Evolutionary conservation across 176 grass and related monocot genomes (phyloP), one percentile per base, ranked within the genome.

Genomic region (Aegilops umbellulata): DNA sequence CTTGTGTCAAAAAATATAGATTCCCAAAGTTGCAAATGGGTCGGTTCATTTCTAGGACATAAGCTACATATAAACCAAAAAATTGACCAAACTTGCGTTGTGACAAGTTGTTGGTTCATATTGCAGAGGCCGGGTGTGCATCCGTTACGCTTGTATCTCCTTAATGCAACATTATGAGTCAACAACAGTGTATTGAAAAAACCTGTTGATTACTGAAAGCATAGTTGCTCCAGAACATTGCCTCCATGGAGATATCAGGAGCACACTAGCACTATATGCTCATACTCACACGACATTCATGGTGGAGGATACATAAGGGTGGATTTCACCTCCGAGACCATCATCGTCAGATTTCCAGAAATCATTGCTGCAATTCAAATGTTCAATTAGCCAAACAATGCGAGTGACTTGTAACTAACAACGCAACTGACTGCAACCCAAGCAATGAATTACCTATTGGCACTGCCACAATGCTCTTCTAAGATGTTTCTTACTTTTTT

Each of bases 401-500:
- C 25, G 69, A 46, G 23, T 12, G 15, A 46, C n/a, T 27, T 27
- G 41, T 42, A 12, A 42, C 41, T 42, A 74, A 74, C 1, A 8
- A 73, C 0, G 10, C 2, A 74, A 46, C 24, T 7, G 70, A 16
- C 20, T 22, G n/a, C 70, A 27, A 4, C 41, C 39, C 38, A 26
- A 3, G 42, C 12, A 26, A 44, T 23, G 14, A 26, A 17, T 74
- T 74, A 74, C 71, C 71, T 47, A 74, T 74, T 74, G n/a, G 41
- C 71, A 49, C 1, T 49, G 14, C 39, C 70, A 74, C 71, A 74
- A 19, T 49, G 24, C 41, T 27, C 71, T 74, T 49, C 71, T 19
- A 74, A 49, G 24, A 74, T 27, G 69, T 80, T 57, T 58, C 90
- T 86, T 35, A 98, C 86, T 92, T 95, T 99, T 81, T 99, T 99